Evolutionary conservation across 2,329 filamentous ascomycete genomes (phyloP), one percentile per base, ranked within the genome.

Genomic region (Westerdykella aurantiaca): DNA sequence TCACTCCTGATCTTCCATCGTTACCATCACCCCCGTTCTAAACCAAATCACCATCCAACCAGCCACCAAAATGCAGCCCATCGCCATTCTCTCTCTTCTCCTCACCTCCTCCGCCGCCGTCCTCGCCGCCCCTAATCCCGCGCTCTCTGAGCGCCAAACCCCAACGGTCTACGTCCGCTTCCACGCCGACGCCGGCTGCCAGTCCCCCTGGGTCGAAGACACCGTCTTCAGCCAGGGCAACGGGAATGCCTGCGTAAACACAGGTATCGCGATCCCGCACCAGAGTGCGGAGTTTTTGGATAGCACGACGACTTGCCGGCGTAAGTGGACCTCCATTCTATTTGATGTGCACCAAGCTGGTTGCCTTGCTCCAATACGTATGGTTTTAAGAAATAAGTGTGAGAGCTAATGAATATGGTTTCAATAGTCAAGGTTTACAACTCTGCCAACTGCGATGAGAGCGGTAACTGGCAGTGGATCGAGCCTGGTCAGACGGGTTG

Each of bases 151-250:
- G 6, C 38, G 33, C 13, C 23, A 34, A 18, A 25, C 39, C 31
- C 25, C 25, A 17, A 42, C 37, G 10, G 39, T 34, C n/a, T 42
- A 42, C 31, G 39, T 45, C 17, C 45, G 34, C 10, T 48, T 45
- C 39, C 41, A 37, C 31, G 38, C 25, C 12, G 42, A 23, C n/a
- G n/a, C 12, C 16, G 43, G 29, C 17, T 48, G 43, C 39, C 34
- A 45, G 31, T 34, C 41, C 16, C 39, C 38, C 13, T 45, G 42
- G 43, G 38, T 42, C 13, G 39, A 42, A 23, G 43, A 46, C 41
- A 43, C 23, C 12, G 41, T 46, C 23, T 43, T 46, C 41, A 31
- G 21, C 16, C 41, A 46, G n/a, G n/a, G 17, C 23, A 21, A 33
- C 31, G 31, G 13, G 35, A 40, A 34, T 34, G 34, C 7, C 33